These are phyloP conservation scores for Colletotrichum sp. DNA, from an alignment of 2,329 filamentous ascomycete genomes.

Conservation along the genomic window DNA sequence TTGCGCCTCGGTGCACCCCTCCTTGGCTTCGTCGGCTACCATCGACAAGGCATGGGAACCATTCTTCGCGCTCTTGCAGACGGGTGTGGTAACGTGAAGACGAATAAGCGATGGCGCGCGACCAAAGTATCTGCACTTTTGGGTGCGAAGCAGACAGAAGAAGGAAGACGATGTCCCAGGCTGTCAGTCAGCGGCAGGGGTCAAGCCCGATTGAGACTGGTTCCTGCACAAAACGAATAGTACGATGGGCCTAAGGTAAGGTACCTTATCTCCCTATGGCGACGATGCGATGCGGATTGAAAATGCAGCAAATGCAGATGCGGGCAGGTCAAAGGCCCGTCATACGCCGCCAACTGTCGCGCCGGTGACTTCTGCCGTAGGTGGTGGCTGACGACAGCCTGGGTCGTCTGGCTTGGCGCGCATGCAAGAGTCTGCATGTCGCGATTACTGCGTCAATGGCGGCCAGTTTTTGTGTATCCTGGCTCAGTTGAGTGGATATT, in stretches of 20 bases:
- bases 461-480: not conserved
- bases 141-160: not conserved
- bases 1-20: not conserved
- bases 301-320: not conserved
- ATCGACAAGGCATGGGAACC: not conserved
- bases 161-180: not conserved
- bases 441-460: slow-evolving; percentile 2
- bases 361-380: not conserved
- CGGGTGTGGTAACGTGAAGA: not conserved
- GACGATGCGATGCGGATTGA: not conserved
- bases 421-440: not conserved
- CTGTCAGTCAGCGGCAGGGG: slow-evolving; percentile 5
- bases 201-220: slow-evolving; percentile 10
- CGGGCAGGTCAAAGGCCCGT: not conserved
- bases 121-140: not conserved
- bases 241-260: slow-evolving; percentile 13
- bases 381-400: slow-evolving; percentile 16
- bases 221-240: slow-evolving; percentile 18
- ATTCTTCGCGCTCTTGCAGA: not conserved
- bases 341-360: not conserved
- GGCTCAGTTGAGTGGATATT: not conserved
- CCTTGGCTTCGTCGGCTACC: not conserved
- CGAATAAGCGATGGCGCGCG: not conserved
- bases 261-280: slow-evolving; percentile 8
- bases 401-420: not conserved